Evolutionary conservation across 2,329 filamentous ascomycete genomes (phyloP).

Genomic region (Cladosporium sp.): DNA sequence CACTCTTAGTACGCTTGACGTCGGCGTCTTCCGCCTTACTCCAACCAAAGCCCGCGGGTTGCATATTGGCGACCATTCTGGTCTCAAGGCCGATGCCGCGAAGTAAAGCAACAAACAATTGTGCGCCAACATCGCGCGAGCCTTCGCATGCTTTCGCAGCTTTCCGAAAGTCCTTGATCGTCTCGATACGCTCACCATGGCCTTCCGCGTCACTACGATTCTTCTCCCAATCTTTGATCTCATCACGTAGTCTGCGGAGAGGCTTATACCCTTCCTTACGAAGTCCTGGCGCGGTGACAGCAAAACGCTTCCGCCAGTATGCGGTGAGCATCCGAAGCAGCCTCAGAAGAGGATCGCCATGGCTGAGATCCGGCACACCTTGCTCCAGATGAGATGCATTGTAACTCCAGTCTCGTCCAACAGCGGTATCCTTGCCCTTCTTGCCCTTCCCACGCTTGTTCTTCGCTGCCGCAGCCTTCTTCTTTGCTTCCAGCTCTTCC

Average conservation of each 20-base stretch:
- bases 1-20: conserved; percentile 36
- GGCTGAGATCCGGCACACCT: conserved; percentile 70
- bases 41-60: conserved; percentile 87
- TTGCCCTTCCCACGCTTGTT: conserved; percentile 34
- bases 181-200: conserved; percentile 74
- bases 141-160: conserved; percentile 68
- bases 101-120: conserved; percentile 83
- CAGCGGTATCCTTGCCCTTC: conserved; percentile 40
- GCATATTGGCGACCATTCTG: conserved; percentile 77
- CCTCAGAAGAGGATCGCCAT: conserved; percentile 74
- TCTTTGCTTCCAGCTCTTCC: conserved; percentile 38
- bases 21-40: conserved; percentile 79
- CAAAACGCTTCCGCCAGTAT: conserved; percentile 87
- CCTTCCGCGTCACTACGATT: conserved; percentile 56
- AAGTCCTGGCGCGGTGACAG: conserved; percentile 69
- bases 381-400: conserved; percentile 66
- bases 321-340: conserved; percentile 71
- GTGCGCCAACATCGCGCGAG: conserved; percentile 81
- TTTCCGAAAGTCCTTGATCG: conserved; percentile 63
- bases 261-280: conserved; percentile 89
- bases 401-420: conserved; percentile 65
- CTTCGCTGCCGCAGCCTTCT: conserved; percentile 32
- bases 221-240: conserved; percentile 66
- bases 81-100: conserved; percentile 78
- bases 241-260: conserved; percentile 65